Conservation (phyloP, 495 filamentous ascomycete species). For the Penicillium cataractarum region DNA sequence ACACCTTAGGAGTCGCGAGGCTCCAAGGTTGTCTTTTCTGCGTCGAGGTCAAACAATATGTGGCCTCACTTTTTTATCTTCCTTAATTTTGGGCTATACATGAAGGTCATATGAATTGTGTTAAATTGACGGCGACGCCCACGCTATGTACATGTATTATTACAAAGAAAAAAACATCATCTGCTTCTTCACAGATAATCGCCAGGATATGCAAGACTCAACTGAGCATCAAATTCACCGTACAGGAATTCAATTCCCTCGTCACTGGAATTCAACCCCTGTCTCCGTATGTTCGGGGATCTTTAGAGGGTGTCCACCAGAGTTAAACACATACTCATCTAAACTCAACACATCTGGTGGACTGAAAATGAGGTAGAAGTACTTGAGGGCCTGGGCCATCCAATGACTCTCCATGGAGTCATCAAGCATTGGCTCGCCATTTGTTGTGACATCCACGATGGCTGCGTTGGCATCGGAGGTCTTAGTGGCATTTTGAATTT, state of each 20-base stretch:
- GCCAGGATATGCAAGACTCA: background rate
- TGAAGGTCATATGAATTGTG: no score
- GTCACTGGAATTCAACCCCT: background rate
- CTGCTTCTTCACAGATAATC: background rate
- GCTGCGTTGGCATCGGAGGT: conserved; percentile 54
- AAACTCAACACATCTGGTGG: conserved; percentile 63
- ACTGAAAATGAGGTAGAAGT: conserved; percentile 68
- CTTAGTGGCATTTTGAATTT: conserved; percentile 53
- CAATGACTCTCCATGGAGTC: conserved; percentile 59
- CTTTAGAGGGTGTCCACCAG: conserved; percentile 52
- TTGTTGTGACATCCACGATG: conserved; percentile 45
- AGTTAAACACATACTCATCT: conserved; percentile 72
- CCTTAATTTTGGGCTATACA: no score
- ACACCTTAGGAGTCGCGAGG: background rate
- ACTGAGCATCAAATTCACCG: background rate
- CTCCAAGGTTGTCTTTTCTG: background rate
- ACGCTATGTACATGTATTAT: no score
- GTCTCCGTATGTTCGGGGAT: conserved; percentile 2
- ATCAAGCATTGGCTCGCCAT: conserved; percentile 19
- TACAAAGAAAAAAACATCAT: no score
- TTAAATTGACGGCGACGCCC: no score
- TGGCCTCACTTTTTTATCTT: no score
- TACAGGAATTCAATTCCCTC: background rate
- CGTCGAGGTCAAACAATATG: no score
- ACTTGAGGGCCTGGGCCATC: conserved; percentile 72